Percentiles rank a stretch among this genome's conserved stretches.
Evolutionary conservation across 345 rosid species (phyloP).

Genomic region (Eucalyptus pumila): DNA sequence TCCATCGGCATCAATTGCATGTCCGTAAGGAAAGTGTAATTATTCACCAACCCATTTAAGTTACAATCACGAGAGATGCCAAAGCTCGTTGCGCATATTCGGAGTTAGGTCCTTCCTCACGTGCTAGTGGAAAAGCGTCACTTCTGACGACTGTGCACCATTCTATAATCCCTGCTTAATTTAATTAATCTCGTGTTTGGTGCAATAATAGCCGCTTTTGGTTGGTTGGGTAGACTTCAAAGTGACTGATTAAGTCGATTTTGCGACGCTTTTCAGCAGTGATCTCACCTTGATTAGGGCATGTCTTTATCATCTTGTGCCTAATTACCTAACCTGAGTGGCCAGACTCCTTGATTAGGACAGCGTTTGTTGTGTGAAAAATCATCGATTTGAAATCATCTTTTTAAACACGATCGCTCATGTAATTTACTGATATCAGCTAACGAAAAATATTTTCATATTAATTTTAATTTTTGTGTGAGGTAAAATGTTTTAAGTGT

Average conservation of each 20-base stretch:
- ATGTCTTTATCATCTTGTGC: not conserved
- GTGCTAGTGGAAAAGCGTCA: not conserved
- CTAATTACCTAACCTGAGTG: not conserved
- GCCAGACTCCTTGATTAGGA: not conserved
- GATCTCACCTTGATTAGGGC: not conserved
- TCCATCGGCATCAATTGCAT: not conserved
- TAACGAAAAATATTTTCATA: not conserved
- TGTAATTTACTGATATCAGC: not conserved
- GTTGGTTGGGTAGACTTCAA: not conserved
- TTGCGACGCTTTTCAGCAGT: accelerated
- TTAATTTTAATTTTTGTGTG: not conserved
- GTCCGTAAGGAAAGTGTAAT: not conserved
- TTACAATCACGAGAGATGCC: not conserved
- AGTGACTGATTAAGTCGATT: not conserved
- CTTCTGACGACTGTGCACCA: not conserved
- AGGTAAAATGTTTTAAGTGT: not conserved
- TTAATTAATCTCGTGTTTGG: not conserved
- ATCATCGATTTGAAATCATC: not conserved
- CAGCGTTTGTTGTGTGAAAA: not conserved
- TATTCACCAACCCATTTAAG: not conserved
- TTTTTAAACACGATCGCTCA: not conserved
- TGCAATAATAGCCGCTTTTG: not conserved
- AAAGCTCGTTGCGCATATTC: not conserved
- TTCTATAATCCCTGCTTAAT: not conserved
- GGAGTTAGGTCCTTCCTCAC: not conserved